phyloP scores from a whole-genome alignment of 2,329 filamentous ascomycete genomes.

The Diaporthe vaccinii region DNA sequence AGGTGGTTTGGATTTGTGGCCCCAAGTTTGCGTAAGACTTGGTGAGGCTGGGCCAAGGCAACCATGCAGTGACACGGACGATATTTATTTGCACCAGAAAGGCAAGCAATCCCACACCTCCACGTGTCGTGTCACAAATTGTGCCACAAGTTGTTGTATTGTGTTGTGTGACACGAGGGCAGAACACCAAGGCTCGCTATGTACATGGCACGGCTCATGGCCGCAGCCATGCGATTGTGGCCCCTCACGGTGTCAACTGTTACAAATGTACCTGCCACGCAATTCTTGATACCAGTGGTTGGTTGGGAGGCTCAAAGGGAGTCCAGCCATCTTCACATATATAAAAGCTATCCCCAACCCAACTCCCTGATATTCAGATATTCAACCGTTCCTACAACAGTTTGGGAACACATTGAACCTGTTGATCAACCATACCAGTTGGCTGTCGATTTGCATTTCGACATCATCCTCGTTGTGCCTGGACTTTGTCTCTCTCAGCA shows the following conservation, averaged over 20 bases:
- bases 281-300: not conserved
- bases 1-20: not conserved
- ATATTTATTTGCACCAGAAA: too few relatives aligned
- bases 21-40: slow-evolving; percentile 1
- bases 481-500: too few relatives aligned
- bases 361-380: too few relatives aligned
- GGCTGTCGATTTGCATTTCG: not conserved
- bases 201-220: not conserved
- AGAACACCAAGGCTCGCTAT: not conserved
- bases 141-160: not conserved
- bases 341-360: not conserved
- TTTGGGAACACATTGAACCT: not conserved
- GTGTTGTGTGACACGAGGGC: not conserved
- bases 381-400: not conserved
- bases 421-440: not conserved
- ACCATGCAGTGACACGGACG: not conserved
- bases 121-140: not conserved
- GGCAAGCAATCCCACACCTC: not conserved
- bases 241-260: not conserved
- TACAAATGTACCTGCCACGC: not conserved
- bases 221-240: not conserved
- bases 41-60: not conserved
- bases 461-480: accelerated
- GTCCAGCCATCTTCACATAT: not conserved
- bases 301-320: not conserved